Evolutionary conservation across 129 eudicot species (phyloP), one percentile per base, ranked within the genome.

Genomic region (Kitagawia praeruptora): DNA sequence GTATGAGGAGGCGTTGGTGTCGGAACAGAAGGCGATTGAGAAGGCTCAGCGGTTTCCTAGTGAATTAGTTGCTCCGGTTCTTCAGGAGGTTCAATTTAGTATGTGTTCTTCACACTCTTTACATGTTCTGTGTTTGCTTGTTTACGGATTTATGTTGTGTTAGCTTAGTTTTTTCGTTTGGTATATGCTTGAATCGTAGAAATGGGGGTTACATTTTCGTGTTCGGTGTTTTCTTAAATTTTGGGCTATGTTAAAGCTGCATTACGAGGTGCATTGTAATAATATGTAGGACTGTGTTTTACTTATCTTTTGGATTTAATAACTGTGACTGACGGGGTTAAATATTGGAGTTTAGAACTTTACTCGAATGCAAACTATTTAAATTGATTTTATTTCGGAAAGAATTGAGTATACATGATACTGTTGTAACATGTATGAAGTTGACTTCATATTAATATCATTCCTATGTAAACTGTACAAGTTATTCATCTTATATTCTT

Each of bases 61-160:
- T 75, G 91, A 95, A 58, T 86, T 90, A 39, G 75, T 92, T 71
- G 91, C 54, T 72, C 94, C 89, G 48, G 88, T 95, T 75, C 90
- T 95, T 66, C 89, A 91, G 5, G 93, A 89, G 49, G 87, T 95
- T 78, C 98, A 95, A 90, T 95, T 87, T 83, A 95, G 98, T 95
- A 87, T 89, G 82, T 4, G 77, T 39, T 74, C 41, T 41, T 63
- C 28, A 45, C 28, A 23, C 28, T 45, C 23, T 67, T 67, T 58
- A 41, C 58, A n/a, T 75, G 51, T 3, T 77, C n/a, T 40, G 9
- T 80, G 66, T 80, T 67, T 87, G 61, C 69, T 25, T 10, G 44
- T 44, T 73, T 41, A 11, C 31, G 21, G 16, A 40, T 79, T 31
- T 39, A 64, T 34, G 16, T n/a, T 31, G 54, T n/a, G 76, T 38